Base-by-base conservation (phyloP, 2,329 filamentous ascomycete genomes). In the Aspergillus fumigatiaffinis region DNA sequence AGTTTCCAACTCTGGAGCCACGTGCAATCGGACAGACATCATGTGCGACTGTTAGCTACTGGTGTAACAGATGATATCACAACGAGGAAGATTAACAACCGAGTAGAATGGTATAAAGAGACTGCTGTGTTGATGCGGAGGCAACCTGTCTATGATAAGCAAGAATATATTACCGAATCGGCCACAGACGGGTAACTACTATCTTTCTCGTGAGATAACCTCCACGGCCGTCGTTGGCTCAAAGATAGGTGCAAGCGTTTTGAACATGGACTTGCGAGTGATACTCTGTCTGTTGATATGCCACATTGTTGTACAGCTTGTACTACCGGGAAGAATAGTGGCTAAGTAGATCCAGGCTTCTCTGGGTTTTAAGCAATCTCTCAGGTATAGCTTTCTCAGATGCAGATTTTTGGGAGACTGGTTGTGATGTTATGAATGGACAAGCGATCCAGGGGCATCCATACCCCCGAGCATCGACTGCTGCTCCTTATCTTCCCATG, bases 391-490 rank as follows among this genome's bases (percentile, higher is more conserved):
- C 32, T 38, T 38, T 38, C 5, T 17, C 4, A 17, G 17, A 17
- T 17, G 5, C 32, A 7, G 2, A 35, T 38, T 29, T 12, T 29
- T 29, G 10, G 28, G 10, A 29, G 65, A 66, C 42, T 60, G 62
- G 51, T 63, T 65, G 46, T 65, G 46, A 64, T 66, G 28, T 26
- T 69, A 12, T 59, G 57, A 50, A 63, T 74, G 54, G 73, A 72
- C 5, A 71, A 69, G 35, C 66, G 73, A 2, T 63, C 66, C 7
- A 61, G 60, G 3, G 74, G 74, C 20, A 57, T 73, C 2, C 71
- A 74, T 51, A 58, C 62, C 1, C 74, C 74, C 0, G 73, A 76
- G 54, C 68, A 76, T 53, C 66, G 69, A 2, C 64, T 76, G 1
- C 57, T 74, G 9, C 63, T 69, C 3, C 63, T 75, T 5, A 65